Conservation (phyloP, 768 basidiomycete genomes). For the Galerina marginata region DNA sequence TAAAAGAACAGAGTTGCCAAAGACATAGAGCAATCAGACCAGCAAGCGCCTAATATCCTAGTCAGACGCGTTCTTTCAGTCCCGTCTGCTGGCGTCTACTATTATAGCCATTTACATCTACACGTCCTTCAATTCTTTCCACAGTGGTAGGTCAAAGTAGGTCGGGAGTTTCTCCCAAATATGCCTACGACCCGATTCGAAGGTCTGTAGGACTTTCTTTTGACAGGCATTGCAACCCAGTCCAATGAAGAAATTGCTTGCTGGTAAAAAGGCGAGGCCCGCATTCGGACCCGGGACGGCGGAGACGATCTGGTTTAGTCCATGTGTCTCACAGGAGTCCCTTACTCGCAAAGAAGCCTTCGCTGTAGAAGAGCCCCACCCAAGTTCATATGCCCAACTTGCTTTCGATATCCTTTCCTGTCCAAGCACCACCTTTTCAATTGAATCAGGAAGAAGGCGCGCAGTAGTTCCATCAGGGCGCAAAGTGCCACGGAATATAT, state of each 20-base stretch:
- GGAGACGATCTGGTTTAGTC: too few relatives aligned
- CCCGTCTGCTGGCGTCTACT: too few relatives aligned
- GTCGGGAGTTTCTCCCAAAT: constrained; percentile 1
- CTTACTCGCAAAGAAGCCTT: too few relatives aligned
- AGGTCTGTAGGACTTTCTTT: not conserved
- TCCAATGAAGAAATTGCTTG: not conserved
- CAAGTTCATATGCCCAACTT: not conserved
- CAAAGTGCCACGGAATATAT: not conserved
- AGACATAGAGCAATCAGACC: too few relatives aligned
- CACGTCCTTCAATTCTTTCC: not conserved
- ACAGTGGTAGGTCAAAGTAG: constrained; percentile 1
- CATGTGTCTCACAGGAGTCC: too few relatives aligned
- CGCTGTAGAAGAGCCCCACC: not conserved
- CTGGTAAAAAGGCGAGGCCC: too few relatives aligned
- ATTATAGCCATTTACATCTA: not conserved
- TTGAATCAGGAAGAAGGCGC: not conserved
- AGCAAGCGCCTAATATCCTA: too few relatives aligned
- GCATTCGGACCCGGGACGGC: too few relatives aligned
- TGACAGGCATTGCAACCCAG: not conserved
- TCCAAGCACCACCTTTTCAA: not conserved
- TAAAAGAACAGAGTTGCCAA: too few relatives aligned
- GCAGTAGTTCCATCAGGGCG: not conserved
- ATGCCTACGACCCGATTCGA: not conserved
- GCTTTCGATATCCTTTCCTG: not conserved
- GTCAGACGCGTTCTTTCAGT: too few relatives aligned